Evolutionary conservation across 2,329 filamentous ascomycete genomes (phyloP).

Genomic region (Penicillium sp.): DNA sequence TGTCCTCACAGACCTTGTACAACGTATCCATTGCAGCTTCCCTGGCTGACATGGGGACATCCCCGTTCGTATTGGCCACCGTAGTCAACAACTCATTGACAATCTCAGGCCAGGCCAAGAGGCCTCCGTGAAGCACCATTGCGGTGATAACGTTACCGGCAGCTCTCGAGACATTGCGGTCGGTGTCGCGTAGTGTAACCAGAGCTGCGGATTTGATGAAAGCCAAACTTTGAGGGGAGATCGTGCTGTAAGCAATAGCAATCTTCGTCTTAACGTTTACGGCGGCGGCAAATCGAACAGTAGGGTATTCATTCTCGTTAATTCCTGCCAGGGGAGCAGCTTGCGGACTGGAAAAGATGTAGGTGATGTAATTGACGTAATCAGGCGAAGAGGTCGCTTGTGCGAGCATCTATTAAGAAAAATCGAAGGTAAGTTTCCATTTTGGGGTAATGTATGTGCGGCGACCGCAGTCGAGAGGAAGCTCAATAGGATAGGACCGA

Average conservation of each 20-base stretch:
- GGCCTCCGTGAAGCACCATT: slow-evolving; percentile 76
- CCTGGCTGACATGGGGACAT: slow-evolving; percentile 68
- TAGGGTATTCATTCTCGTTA: slow-evolving; percentile 64
- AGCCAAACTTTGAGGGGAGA: slow-evolving; percentile 68
- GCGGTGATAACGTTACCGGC: slow-evolving; percentile 94
- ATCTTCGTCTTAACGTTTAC: slow-evolving; percentile 97
- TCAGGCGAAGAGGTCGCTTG: slow-evolving; percentile 87
- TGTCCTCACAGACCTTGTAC: slow-evolving; percentile 96
- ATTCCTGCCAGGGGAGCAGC: slow-evolving; percentile 54
- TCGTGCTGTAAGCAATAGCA: slow-evolving; percentile 69
- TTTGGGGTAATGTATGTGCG: not conserved
- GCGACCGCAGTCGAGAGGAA: slow-evolving; percentile 5
- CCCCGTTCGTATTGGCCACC: slow-evolving; percentile 69
- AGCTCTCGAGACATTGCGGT: slow-evolving; percentile 78
- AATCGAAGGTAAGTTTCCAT: slow-evolving; percentile 17
- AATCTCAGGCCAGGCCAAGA: slow-evolving; percentile 88
- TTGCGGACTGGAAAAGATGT: slow-evolving; percentile 73
- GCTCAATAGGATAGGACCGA: slow-evolving; percentile 7
- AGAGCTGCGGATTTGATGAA: slow-evolving; percentile 80
- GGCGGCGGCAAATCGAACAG: slow-evolving; percentile 81
- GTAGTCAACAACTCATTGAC: slow-evolving; percentile 78
- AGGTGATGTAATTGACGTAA: slow-evolving; percentile 95
- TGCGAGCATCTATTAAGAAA: slow-evolving; percentile 71
- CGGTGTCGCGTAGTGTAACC: slow-evolving; percentile 75
- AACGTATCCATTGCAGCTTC: slow-evolving; percentile 93